Percentiles rank a stretch among this genome's conserved stretches.
phyloP scores from a whole-genome alignment of 495 filamentous ascomycete genomes.

The Aspergillus sclerotiicarbonarius region DNA sequence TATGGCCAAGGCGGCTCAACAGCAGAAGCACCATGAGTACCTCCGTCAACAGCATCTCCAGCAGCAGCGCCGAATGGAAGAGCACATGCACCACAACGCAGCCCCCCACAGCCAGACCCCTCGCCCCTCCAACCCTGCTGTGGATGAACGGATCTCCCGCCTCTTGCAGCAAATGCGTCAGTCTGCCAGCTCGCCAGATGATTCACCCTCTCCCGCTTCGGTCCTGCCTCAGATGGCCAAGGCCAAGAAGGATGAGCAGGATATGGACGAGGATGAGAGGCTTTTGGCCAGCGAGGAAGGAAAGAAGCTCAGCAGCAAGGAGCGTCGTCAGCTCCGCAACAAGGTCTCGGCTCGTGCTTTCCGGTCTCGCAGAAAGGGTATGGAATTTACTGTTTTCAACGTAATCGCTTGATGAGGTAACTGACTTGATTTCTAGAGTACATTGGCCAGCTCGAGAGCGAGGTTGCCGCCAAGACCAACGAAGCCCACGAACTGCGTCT shows the following conservation, averaged over 20 bases:
- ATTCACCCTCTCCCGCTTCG: slow-evolving; percentile 42
- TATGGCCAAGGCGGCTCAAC: slow-evolving; percentile 69
- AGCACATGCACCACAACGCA: slow-evolving; percentile 30
- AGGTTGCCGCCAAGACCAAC: slow-evolving; percentile 68
- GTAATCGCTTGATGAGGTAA: neutral
- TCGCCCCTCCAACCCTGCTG: slow-evolving; percentile 60
- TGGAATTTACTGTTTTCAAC: slow-evolving; percentile 24
- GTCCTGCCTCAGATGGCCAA: slow-evolving; percentile 52
- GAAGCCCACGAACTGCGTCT: slow-evolving; percentile 69
- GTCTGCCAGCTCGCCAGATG: slow-evolving; percentile 55
- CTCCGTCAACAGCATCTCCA: slow-evolving; percentile 57
- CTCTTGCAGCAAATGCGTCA: slow-evolving; percentile 81
- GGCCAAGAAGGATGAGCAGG: slow-evolving; percentile 85
- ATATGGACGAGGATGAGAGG: slow-evolving; percentile 98
- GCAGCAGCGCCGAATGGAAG: slow-evolving; percentile 30
- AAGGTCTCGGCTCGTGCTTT: slow-evolving; percentile 98
- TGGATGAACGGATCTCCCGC: slow-evolving; percentile 83
- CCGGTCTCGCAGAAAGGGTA: slow-evolving; percentile 94
- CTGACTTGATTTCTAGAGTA: slow-evolving; percentile 74
- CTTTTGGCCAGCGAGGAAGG: slow-evolving; percentile 92
- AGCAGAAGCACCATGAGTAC: slow-evolving; percentile 65
- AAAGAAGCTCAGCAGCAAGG: slow-evolving; percentile 94
- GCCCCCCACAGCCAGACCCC: slow-evolving; percentile 41
- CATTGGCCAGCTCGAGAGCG: slow-evolving; percentile 84
- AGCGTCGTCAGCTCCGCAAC: slow-evolving; percentile 90